Percentiles rank a stretch among this genome's conserved stretches.
These are phyloP conservation scores for Mortierella claussenii DNA, from an alignment of 192 early-diverging fungal species.

Conservation along the genomic window DNA sequence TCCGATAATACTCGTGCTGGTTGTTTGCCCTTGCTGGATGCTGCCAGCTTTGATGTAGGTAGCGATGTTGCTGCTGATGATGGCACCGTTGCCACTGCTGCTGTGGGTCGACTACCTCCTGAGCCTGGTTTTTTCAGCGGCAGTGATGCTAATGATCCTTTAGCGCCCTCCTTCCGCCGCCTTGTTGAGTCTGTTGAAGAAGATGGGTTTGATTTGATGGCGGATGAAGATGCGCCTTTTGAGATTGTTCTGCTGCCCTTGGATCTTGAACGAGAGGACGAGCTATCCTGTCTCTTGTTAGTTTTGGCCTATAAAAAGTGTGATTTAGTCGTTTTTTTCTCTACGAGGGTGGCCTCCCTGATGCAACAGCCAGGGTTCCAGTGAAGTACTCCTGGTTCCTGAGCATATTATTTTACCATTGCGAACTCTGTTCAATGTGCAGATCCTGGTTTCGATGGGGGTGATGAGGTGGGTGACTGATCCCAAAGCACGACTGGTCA, in stretches of 20 bases:
- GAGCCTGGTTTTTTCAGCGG: not conserved
- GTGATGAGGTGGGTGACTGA: no score
- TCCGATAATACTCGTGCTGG: constrained; percentile 18
- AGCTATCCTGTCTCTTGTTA: not conserved
- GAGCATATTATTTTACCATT: no score
- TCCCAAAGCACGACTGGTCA: no score
- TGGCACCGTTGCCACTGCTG: not conserved
- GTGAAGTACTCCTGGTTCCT: no score
- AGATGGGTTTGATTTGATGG: not conserved
- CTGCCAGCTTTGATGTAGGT: not conserved
- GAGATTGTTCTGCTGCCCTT: not conserved
- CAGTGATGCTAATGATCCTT: not conserved
- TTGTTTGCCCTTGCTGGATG: not conserved
- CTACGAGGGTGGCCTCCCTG: no score
- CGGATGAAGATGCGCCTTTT: not conserved
- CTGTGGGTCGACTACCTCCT: not conserved
- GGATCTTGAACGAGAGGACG: not conserved
- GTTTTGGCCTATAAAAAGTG: not conserved
- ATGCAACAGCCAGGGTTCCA: no score
- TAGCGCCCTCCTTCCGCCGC: not conserved
- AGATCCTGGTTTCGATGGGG: no score
- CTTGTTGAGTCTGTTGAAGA: not conserved
- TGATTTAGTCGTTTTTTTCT: no score
- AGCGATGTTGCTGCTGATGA: constrained; percentile 5
- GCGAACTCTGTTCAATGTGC: no score